These are phyloP conservation scores for Solanum rostratum DNA, from an alignment of 257 asterid genomes.

Conservation along the genomic window DNA sequence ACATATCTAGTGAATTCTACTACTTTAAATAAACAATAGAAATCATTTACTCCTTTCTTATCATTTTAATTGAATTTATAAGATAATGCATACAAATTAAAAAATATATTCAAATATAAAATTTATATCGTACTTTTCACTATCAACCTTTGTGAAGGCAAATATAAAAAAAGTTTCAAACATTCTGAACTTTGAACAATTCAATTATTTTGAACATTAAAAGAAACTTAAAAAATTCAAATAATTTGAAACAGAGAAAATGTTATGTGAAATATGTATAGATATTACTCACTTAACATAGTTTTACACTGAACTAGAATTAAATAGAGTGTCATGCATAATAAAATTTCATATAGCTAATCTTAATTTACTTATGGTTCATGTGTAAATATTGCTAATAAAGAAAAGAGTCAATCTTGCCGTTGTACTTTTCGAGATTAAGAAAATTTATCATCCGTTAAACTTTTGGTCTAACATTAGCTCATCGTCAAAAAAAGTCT, in stretches of 20 bases:
- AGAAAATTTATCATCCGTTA: not conserved
- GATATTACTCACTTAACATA: not conserved
- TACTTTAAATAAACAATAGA: not conserved
- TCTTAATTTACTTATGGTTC: not conserved
- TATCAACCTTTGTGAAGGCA: no score
- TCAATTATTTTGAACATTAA: no score
- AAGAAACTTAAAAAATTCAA: no score
- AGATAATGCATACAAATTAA: no score
- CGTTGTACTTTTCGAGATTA: not conserved
- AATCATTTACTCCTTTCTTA: no score
- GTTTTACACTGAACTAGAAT: not conserved
- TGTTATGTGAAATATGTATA: no score
- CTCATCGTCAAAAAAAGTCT: not conserved
- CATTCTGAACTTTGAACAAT: no score
- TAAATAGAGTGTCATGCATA: not conserved
- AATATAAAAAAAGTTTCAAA: no score
- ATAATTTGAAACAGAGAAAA: no score
- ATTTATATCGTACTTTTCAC: no score
- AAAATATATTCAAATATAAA: no score
- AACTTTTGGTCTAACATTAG: not conserved
- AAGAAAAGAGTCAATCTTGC: not conserved
- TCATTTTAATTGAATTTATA: no score
- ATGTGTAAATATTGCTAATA: not conserved
- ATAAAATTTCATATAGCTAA: not conserved
- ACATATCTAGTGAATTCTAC: not conserved